These are phyloP conservation scores for Ziziphus jujuba DNA, from an alignment of 306 rosid genomes.

Conservation along the genomic window DNA sequence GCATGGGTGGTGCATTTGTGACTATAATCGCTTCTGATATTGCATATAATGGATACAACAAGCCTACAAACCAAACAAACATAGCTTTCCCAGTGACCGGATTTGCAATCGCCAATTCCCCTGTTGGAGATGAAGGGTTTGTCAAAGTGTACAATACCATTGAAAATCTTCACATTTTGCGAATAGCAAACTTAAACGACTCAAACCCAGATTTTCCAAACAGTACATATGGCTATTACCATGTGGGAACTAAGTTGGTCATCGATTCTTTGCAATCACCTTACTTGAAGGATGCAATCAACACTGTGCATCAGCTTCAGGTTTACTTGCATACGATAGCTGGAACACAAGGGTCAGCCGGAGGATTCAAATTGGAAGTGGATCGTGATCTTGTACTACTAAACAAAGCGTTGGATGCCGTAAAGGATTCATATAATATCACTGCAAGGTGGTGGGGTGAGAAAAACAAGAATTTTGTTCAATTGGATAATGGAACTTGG, in stretches of 20 bases:
- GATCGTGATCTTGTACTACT: too few relatives aligned
- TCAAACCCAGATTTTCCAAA: neutral
- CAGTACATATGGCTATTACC: neutral
- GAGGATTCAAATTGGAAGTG: too few relatives aligned
- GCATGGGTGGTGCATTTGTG: conserved; percentile 19
- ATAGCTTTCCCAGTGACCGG: conserved; percentile 12
- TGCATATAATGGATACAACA: conserved; percentile 8
- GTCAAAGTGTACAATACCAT: neutral
- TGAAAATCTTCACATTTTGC: conserved; percentile 8
- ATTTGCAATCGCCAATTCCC: conserved; percentile 6
- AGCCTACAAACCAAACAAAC: neutral
- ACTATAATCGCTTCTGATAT: conserved; percentile 11
- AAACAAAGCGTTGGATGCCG: too few relatives aligned
- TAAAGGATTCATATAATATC: too few relatives aligned
- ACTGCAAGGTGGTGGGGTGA: too few relatives aligned
- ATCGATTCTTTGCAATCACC: neutral
- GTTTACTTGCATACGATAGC: conserved; percentile 19
- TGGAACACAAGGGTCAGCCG: neutral
- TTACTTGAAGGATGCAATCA: neutral
- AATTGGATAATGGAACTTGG: too few relatives aligned
- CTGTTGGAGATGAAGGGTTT: conserved; percentile 16
- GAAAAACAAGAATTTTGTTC: too few relatives aligned
- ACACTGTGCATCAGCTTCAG: neutral
- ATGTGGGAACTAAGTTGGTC: conserved; percentile 6
- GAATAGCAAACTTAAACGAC: neutral